phyloP scores from a whole-genome alignment of 73 alveolate species.

The Symbiodinium natans region DNA sequence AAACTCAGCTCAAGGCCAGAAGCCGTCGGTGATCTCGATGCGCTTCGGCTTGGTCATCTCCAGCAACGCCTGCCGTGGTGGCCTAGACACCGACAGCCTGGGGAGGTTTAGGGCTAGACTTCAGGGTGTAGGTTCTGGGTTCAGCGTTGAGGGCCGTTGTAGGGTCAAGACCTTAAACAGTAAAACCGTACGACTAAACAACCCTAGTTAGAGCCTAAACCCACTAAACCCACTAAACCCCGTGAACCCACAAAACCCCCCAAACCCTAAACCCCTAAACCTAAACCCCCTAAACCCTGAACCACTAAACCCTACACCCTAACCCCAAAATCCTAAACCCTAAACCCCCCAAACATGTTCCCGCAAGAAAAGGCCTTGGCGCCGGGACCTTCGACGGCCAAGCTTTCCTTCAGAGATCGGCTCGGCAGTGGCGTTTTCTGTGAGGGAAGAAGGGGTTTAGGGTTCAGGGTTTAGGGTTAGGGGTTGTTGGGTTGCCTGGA shows the following conservation, averaged over 20 bases:
- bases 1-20: constrained; percentile 9
- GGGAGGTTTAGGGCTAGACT: not conserved
- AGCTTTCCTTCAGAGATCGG: not conserved
- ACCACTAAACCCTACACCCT: not conserved
- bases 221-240: no score
- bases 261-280: not conserved
- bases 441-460: no score
- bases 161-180: no score
- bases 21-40: constrained; percentile 81
- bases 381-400: not conserved
- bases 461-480: no score
- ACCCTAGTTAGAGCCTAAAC: no score
- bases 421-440: no score
- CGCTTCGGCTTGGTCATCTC: constrained; percentile 94
- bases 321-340: not conserved
- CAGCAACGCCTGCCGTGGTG: constrained; percentile 40
- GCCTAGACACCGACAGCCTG: no score
- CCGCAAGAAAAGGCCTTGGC: not conserved
- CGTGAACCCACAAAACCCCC: not conserved
- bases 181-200: no score
- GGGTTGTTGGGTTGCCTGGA: no score
- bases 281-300: not conserved
- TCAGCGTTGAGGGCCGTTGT: no score
- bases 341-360: not conserved
- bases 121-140: no score